Evolutionary conservation across 176 grass and related monocot genomes (phyloP).

Genomic region (Thinopyrum elongatum): DNA sequence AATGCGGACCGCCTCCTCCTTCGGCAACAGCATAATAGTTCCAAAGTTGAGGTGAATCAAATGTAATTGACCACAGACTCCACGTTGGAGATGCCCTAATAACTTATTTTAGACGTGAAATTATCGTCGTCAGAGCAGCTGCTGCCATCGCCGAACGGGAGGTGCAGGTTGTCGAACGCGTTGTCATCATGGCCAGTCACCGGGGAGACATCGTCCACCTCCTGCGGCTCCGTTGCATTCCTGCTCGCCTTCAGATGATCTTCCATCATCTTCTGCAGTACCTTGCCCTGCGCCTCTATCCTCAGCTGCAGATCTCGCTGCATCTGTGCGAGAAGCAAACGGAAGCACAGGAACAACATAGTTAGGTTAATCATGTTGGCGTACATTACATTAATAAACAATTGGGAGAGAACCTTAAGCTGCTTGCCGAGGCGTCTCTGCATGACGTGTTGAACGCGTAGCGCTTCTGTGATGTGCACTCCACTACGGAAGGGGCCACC

Average conservation of each 20-base stretch:
- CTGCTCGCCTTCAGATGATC: constrained; percentile 59
- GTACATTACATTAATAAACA: no score
- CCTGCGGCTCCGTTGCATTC: constrained; percentile 15
- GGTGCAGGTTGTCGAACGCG: constrained; percentile 33
- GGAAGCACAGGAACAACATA: not conserved
- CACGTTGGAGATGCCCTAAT: no score
- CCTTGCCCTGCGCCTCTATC: constrained; percentile 69
- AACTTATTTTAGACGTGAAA: constrained; percentile 3
- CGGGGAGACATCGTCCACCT: not conserved
- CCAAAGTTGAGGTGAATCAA: no score
- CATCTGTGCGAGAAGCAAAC: constrained; percentile 26
- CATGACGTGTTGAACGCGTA: no score
- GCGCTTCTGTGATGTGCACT: no score
- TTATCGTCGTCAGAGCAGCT: not conserved
- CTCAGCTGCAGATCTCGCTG: constrained; percentile 64
- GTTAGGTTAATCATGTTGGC: no score
- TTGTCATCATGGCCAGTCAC: not conserved
- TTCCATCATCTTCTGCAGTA: constrained; percentile 65
- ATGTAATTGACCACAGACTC: no score
- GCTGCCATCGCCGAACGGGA: constrained; percentile 1
- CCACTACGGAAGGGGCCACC: no score
- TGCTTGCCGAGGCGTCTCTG: no score
- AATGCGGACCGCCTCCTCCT: no score
- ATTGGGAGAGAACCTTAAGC: no score
- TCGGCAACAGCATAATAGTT: no score